phyloP scores from a whole-genome alignment of 2,329 filamentous ascomycete genomes.

The Camillea tinctor region DNA sequence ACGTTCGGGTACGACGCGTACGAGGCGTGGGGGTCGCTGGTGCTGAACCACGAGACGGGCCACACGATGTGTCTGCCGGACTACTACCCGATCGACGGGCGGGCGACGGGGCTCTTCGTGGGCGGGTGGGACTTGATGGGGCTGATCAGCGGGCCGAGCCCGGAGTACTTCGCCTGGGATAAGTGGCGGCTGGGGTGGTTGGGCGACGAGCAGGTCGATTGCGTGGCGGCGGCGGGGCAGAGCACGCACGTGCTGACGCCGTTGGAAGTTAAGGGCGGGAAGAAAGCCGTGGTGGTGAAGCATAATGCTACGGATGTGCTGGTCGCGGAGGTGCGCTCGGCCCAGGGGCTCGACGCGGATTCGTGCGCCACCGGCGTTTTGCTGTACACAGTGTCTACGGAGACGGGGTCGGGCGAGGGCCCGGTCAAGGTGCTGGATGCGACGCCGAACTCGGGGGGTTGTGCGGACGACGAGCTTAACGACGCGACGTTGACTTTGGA shows the following conservation, averaged over 20 bases:
- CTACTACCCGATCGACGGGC: constrained; percentile 33
- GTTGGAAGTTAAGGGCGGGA: constrained; percentile 20
- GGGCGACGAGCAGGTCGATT: constrained; percentile 33
- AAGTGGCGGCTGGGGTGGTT: constrained; percentile 41
- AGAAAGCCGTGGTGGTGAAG: constrained; percentile 31
- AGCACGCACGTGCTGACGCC: constrained; percentile 29
- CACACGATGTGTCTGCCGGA: constrained; percentile 40
- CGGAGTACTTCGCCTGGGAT: constrained; percentile 39
- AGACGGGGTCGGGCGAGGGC: constrained; percentile 27
- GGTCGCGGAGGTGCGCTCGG: constrained; percentile 33
- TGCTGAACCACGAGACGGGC: constrained; percentile 39
- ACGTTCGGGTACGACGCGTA: constrained; percentile 35
- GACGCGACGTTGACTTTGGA: constrained; percentile 30
- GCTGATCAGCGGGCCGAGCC: constrained; percentile 32
- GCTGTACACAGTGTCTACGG: constrained; percentile 36
- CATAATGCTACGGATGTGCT: constrained; percentile 24
- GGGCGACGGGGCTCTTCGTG: constrained; percentile 30
- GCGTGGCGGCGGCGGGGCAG: constrained; percentile 24
- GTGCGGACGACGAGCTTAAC: constrained; percentile 30
- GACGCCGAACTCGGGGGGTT: constrained; percentile 31
- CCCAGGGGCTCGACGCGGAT: constrained; percentile 22
- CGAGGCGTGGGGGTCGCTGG: constrained; percentile 32
- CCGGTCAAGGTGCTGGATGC: constrained; percentile 34
- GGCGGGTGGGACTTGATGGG: constrained; percentile 40
- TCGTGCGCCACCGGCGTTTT: constrained; percentile 36